A percentile compares a stretch with the other conserved stretches of the same genome.
Conservation (phyloP, 2,329 filamentous ascomycete genomes). For the Thielaviopsis punctulata region DNA sequence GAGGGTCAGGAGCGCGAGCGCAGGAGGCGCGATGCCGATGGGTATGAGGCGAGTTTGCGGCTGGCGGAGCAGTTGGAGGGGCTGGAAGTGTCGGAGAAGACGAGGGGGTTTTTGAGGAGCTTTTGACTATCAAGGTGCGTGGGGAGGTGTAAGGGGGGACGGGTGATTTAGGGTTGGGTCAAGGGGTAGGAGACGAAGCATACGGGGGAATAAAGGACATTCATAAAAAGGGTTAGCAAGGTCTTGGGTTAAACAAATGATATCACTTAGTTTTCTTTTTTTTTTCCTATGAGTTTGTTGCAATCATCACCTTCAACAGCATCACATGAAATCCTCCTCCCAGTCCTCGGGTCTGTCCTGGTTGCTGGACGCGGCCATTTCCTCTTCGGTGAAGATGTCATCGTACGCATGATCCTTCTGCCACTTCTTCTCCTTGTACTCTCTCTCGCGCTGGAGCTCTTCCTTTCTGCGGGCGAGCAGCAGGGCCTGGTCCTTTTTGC, state of each 20-base stretch:
- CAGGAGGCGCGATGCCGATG: background rate
- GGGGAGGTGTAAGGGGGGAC: background rate
- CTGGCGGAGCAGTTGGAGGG: conserved; percentile 1
- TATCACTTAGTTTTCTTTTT: too few species aligned
- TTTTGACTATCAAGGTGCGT: conserved; percentile 2
- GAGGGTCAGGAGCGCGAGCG: background rate
- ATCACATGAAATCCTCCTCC: conserved; percentile 84
- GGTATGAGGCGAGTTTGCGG: background rate
- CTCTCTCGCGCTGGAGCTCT: conserved; percentile 54
- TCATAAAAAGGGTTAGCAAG: too few species aligned
- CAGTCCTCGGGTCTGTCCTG: conserved; percentile 64
- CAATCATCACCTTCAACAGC: background rate
- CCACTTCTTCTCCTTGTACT: conserved; percentile 78
- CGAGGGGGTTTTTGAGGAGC: conserved; percentile 2
- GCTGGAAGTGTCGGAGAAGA: conserved; percentile 3
- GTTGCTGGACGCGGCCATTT: conserved; percentile 63
- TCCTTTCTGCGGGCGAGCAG: conserved; percentile 53
- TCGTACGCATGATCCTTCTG: conserved; percentile 98
- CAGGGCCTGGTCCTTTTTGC: conserved; percentile 51
- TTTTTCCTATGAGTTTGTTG: background rate
- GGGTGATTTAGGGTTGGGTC: background rate
- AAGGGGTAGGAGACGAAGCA: background rate
- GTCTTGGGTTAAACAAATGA: too few species aligned
- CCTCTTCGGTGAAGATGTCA: conserved; percentile 72
- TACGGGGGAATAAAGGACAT: too few species aligned